Evolutionary conservation across 345 rosid species (phyloP).

Genomic region (Mallotus nudiflorus): DNA sequence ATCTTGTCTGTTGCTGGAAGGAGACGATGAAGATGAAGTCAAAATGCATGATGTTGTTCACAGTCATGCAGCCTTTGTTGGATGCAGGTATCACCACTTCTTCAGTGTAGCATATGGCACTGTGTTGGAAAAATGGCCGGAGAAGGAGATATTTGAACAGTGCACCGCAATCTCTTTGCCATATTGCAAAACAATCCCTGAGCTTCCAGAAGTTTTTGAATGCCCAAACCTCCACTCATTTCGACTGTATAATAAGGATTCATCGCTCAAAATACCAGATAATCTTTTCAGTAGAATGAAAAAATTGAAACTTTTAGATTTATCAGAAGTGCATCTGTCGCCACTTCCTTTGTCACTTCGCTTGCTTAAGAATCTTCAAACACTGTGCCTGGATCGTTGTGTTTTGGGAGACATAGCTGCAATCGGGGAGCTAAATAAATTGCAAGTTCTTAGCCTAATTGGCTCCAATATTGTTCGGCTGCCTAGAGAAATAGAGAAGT

Average conservation of each 20-base stretch:
- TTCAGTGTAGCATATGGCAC: slow-evolving; percentile 7
- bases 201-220: slow-evolving; percentile 20
- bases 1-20: slow-evolving; percentile 26
- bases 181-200: background rate
- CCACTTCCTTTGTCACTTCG: slow-evolving; percentile 12
- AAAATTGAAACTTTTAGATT: slow-evolving; percentile 27
- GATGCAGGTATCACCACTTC: background rate
- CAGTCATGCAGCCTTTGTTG: slow-evolving; percentile 23
- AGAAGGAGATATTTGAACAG: background rate
- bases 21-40: background rate
- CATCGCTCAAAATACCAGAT: background rate
- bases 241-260: background rate
- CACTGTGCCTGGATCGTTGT: slow-evolving; percentile 10
- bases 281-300: slow-evolving; percentile 16
- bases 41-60: slow-evolving; percentile 33
- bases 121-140: background rate
- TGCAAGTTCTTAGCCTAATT: slow-evolving; percentile 18
- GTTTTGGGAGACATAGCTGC: background rate
- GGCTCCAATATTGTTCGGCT: slow-evolving; percentile 9
- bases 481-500: slow-evolving; percentile 12
- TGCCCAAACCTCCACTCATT: slow-evolving; percentile 23
- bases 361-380: slow-evolving; percentile 6
- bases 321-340: background rate
- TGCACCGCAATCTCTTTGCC: slow-evolving; percentile 5
- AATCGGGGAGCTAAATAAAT: slow-evolving; percentile 17